These are phyloP conservation scores for Sanguinoderma infundibulare DNA, from an alignment of 1,284 basidiomycete species.

Conservation along the genomic window DNA sequence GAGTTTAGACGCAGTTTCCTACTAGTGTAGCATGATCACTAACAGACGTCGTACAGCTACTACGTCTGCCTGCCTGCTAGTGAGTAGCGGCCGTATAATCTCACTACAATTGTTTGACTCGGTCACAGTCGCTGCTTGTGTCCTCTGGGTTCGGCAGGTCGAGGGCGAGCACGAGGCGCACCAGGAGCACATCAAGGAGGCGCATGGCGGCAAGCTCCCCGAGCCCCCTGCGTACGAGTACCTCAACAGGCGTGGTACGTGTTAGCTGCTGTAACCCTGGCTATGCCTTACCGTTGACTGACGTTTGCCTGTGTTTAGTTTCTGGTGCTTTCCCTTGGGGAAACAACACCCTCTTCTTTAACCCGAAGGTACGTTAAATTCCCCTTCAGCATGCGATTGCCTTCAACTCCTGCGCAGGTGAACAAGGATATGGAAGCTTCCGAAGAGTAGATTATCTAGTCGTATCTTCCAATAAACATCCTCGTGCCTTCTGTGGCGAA, in stretches of 20 bases:
- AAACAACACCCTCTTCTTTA: conserved; percentile 80
- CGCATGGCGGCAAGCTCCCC: conserved; percentile 78
- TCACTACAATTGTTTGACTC: conserved; percentile 14
- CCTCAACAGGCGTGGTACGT: conserved; percentile 65
- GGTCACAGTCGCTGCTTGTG: conserved; percentile 60
- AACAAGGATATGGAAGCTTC: conserved; percentile 65
- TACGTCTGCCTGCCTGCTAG: conserved; percentile 78
- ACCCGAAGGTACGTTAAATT: conserved; percentile 56
- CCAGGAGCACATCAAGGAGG: conserved; percentile 70
- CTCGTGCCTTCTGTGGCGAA: background rate
- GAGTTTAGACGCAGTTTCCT: conserved; percentile 17
- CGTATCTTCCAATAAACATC: background rate
- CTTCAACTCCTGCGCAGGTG: conserved; percentile 38
- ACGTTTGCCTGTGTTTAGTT: background rate
- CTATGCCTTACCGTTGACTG: background rate
- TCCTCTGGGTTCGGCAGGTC: conserved; percentile 76
- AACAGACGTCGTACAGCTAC: conserved; percentile 49
- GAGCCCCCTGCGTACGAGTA: conserved; percentile 75
- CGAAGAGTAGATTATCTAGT: conserved; percentile 32
- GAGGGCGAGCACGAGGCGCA: conserved; percentile 80
- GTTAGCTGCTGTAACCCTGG: background rate
- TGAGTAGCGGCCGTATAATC: conserved; percentile 41
- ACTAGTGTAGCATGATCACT: background rate
- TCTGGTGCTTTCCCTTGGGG: conserved; percentile 76
- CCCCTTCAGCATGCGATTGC: background rate